Percentiles rank a stretch among this genome's conserved stretches.
phyloP scores from a whole-genome alignment of 2,329 filamentous ascomycete genomes.

The Blumeria hordei region DNA sequence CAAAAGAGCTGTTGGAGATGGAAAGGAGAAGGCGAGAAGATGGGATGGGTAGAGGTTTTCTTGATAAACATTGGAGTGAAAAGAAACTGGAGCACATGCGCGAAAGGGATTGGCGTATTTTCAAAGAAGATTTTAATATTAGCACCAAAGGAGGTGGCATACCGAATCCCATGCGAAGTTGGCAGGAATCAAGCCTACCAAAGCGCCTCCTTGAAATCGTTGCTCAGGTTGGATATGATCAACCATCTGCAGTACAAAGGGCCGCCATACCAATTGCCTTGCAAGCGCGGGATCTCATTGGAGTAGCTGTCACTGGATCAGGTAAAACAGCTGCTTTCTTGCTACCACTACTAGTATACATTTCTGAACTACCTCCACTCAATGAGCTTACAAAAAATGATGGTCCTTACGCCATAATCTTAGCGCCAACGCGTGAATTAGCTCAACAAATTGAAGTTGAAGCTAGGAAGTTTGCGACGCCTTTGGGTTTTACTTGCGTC shows the following conservation, averaged over 20 bases:
- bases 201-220: conserved; percentile 58
- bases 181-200: conserved; percentile 67
- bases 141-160: conserved; percentile 76
- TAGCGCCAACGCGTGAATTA: conserved; percentile 88
- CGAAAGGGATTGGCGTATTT: conserved; percentile 95
- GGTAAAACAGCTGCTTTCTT: conserved; percentile 95
- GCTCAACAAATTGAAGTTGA: conserved; percentile 94
- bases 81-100: conserved; percentile 86
- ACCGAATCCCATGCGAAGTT: conserved; percentile 88
- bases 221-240: conserved; percentile 64
- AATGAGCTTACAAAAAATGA: conserved; percentile 76
- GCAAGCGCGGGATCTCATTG: conserved; percentile 85
- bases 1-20: conserved; percentile 63
- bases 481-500: conserved; percentile 80
- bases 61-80: conserved; percentile 90
- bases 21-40: conserved; percentile 55
- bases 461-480: conserved; percentile 73
- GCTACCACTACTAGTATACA: conserved; percentile 79
- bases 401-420: conserved; percentile 87
- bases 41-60: conserved; percentile 41
- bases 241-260: conserved; percentile 77
- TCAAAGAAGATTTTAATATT: conserved; percentile 98
- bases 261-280: conserved; percentile 89
- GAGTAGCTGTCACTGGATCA: conserved; percentile 91
- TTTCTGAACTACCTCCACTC: conserved; percentile 66